Evolutionary conservation across 495 filamentous ascomycete species (phyloP).

Genomic region (Platismatia glauca): DNA sequence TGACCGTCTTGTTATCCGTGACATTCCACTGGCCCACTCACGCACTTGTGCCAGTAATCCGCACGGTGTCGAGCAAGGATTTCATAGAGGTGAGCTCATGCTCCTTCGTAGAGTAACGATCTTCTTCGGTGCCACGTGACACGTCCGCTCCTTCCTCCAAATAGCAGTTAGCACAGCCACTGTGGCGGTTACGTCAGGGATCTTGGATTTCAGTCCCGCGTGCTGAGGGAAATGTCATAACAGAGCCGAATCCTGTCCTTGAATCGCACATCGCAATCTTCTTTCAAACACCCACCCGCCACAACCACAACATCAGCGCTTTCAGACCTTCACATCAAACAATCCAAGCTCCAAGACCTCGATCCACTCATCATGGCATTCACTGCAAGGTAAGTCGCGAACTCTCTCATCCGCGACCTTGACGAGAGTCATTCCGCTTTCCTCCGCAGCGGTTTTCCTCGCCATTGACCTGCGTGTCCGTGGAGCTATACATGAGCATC

Average conservation of each 20-base stretch:
- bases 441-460: not conserved
- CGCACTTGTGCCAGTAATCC: too few relatives aligned
- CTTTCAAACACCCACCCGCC: not conserved
- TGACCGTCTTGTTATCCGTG: not conserved
- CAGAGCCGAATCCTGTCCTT: not conserved
- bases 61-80: not conserved
- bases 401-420: slow-evolving; percentile 27
- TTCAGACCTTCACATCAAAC: not conserved
- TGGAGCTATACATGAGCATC: not conserved
- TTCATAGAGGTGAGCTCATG: too few relatives aligned
- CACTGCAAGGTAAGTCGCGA: slow-evolving; percentile 50
- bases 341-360: not conserved
- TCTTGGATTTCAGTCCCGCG: not conserved
- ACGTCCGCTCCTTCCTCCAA: not conserved
- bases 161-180: not conserved
- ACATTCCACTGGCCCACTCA: too few relatives aligned
- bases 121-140: not conserved
- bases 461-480: not conserved
- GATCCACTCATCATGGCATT: slow-evolving; percentile 46
- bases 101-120: too few relatives aligned
- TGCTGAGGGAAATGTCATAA: not conserved
- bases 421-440: slow-evolving; percentile 31
- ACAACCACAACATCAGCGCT: not conserved
- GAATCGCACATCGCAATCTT: not conserved
- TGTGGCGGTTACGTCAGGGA: not conserved